Conservation (phyloP, 495 filamentous ascomycete genomes). For the Hypoxylon subgilvum region DNA sequence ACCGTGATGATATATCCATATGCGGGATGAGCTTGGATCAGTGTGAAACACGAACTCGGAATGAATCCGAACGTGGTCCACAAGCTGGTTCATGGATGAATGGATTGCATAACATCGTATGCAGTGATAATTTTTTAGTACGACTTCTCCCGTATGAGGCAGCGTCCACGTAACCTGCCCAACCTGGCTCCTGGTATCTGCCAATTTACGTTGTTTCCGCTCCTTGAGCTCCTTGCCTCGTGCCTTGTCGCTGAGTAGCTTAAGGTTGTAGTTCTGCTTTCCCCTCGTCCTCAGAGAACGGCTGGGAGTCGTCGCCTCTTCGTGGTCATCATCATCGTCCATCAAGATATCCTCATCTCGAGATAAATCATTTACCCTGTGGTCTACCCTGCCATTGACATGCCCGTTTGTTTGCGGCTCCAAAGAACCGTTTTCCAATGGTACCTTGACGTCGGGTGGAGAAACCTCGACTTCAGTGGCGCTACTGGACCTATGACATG, state of each 20-base stretch:
- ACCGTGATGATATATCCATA: conserved; percentile 36
- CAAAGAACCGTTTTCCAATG: conserved; percentile 38
- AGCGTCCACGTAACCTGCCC: conserved; percentile 51
- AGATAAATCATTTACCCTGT: conserved; percentile 16
- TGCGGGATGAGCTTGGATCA: conserved; percentile 37
- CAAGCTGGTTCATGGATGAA: conserved; percentile 50
- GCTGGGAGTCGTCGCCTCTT: conserved; percentile 47
- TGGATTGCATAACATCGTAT: conserved; percentile 53
- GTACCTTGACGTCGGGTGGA: conserved; percentile 38
- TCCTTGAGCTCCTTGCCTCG: conserved; percentile 52
- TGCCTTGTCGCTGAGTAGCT: conserved; percentile 54
- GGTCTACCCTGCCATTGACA: conserved; percentile 37
- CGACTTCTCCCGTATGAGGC: conserved; percentile 49
- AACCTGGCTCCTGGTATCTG: conserved; percentile 36
- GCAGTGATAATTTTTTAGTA: conserved; percentile 51
- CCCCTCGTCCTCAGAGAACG: conserved; percentile 47
- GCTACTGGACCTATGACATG: conserved; percentile 36
- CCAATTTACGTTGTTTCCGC: conserved; percentile 47
- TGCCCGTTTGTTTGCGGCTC: conserved; percentile 40
- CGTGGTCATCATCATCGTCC: conserved; percentile 44
- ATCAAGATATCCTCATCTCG: conserved; percentile 36
- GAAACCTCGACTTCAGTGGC: conserved; percentile 29
- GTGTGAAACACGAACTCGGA: conserved; percentile 52
- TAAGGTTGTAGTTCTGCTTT: conserved; percentile 60
- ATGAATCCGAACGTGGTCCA: conserved; percentile 53